Conservation (phyloP, 2,329 filamentous ascomycete species). For the Claviceps africana region DNA sequence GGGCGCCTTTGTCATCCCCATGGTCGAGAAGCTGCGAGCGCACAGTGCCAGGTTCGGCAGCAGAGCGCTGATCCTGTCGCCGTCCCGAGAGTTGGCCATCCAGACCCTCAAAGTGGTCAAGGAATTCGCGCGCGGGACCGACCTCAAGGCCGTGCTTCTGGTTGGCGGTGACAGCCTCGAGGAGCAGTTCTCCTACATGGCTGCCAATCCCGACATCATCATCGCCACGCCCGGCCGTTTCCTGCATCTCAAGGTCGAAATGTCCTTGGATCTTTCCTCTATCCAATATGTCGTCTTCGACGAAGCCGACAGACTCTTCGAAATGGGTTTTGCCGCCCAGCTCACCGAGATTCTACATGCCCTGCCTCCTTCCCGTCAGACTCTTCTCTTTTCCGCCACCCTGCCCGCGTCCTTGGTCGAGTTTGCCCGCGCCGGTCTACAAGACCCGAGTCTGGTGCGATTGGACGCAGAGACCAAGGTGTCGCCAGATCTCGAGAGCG, state of each 20-base stretch:
- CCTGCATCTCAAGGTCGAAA: conserved; percentile 91
- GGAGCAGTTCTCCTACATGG: conserved; percentile 88
- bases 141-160: conserved; percentile 76
- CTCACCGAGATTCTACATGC: conserved; percentile 86
- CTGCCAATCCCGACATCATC: conserved; percentile 88
- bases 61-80: conserved; percentile 76
- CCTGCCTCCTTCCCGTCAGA: conserved; percentile 72
- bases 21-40: conserved; percentile 84
- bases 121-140: conserved; percentile 79
- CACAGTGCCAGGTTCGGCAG: conserved; percentile 81
- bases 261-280: conserved; percentile 80
- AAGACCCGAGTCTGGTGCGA: conserved; percentile 81
- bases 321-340: conserved; percentile 95
- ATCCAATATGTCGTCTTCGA: conserved; percentile 94
- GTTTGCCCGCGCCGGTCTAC: conserved; percentile 82
- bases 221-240: conserved; percentile 96
- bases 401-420: conserved; percentile 89
- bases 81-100: conserved; percentile 83
- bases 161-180: conserved; percentile 93
- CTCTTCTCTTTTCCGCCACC: conserved; percentile 87
- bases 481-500: conserved; percentile 87
- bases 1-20: conserved; percentile 92
- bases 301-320: conserved; percentile 90
- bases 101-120: conserved; percentile 96
- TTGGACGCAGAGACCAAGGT: conserved; percentile 92